Conservation (phyloP, 78 protist genomes). For the Tieghemostelium lacteum region DNA sequence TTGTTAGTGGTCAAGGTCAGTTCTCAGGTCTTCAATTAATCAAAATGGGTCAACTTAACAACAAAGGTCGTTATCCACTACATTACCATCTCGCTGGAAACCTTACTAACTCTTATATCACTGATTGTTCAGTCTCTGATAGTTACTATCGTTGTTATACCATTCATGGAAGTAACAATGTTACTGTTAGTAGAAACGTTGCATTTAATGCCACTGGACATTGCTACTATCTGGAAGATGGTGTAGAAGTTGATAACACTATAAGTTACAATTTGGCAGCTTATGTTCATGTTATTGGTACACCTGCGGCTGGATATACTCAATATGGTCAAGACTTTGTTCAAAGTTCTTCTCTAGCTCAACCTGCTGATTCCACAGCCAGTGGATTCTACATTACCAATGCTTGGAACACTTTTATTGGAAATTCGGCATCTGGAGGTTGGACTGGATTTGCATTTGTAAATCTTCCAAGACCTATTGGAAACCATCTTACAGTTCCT, state of each 20-base stretch:
- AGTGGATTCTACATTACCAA: constrained; percentile 60
- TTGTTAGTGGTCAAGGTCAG: constrained; percentile 65
- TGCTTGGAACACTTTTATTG: constrained; percentile 75
- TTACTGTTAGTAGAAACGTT: constrained; percentile 61
- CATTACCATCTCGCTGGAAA: constrained; percentile 73
- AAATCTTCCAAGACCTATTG: constrained; percentile 33
- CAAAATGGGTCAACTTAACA: constrained; percentile 86
- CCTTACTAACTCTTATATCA: constrained; percentile 55
- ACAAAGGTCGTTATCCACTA: constrained; percentile 81
- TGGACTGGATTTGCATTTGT: constrained; percentile 86
- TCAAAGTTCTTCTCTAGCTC: constrained; percentile 1
- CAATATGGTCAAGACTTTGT: constrained; percentile 46
- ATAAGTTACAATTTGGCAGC: constrained; percentile 80
- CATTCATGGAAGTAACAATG: constrained; percentile 82
- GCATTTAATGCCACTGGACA: constrained; percentile 85
- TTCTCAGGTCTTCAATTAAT: constrained; percentile 58
- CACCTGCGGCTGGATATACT: constrained; percentile 10
- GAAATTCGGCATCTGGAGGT: constrained; percentile 90
- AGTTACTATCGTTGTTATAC: constrained; percentile 72
- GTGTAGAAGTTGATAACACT: constrained; percentile 82
- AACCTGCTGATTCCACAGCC: constrained; percentile 49
- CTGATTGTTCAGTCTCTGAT: constrained; percentile 39
- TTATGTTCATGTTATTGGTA: constrained; percentile 43
- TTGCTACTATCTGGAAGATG: constrained; percentile 86
- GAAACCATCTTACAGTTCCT: constrained; percentile 3